Conservation (phyloP, 441 rosid species). For the Pelargonium cotyledonis region DNA sequence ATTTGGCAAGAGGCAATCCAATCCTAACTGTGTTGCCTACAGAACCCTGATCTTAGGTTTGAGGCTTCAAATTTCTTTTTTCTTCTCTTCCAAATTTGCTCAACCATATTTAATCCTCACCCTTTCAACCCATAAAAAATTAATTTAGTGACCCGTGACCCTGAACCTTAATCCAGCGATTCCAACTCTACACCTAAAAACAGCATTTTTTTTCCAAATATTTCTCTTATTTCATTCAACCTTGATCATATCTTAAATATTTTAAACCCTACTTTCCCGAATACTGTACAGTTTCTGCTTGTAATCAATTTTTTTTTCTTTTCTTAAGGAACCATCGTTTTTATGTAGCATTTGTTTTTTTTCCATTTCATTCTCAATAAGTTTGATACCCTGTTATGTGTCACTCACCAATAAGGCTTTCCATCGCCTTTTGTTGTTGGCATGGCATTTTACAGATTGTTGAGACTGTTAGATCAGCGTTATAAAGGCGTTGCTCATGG, state of each 20-base stretch:
- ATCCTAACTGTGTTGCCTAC: constrained; percentile 5
- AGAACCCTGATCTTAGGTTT: background rate
- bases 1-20: background rate
- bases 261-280: background rate
- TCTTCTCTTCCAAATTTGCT: background rate
- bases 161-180: background rate
- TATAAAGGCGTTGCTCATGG: constrained; percentile 96
- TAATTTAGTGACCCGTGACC: background rate
- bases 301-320: background rate
- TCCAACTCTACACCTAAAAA: background rate
- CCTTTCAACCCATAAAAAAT: background rate
- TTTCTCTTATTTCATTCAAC: background rate
- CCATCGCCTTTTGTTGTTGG: constrained; percentile 11
- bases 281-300: constrained; percentile 2
- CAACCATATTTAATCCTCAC: background rate
- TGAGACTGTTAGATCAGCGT: constrained; percentile 87
- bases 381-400: background rate
- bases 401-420: background rate
- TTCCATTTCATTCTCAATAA: background rate
- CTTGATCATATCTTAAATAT: background rate
- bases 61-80: background rate
- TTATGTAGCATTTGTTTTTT: background rate
- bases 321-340: background rate
- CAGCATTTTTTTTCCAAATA: no score
- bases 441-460: constrained; percentile 42